A percentile compares a stretch with the other conserved stretches of the same genome.
Evolutionary conservation across 768 basidiomycete genomes (phyloP).

Genomic region (Cystobasidium tubakii): DNA sequence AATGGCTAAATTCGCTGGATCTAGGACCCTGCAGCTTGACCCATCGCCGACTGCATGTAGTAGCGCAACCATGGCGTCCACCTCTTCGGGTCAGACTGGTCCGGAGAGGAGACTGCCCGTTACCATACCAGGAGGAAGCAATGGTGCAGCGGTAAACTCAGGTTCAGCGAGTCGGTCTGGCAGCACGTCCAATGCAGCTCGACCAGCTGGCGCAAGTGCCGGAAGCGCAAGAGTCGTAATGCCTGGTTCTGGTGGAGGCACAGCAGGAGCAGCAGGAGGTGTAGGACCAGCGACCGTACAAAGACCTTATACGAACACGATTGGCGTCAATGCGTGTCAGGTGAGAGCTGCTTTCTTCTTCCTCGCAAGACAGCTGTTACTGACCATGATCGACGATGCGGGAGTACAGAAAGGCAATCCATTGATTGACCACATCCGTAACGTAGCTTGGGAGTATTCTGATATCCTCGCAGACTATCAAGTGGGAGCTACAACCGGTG

Average conservation of each 20-base stretch:
- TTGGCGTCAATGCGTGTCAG: slow-evolving; percentile 34
- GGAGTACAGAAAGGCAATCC: slow-evolving; percentile 61
- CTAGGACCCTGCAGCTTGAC: neutral
- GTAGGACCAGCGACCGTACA: neutral
- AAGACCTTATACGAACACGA: slow-evolving; percentile 23
- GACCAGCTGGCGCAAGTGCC: slow-evolving; percentile 7
- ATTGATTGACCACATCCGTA: slow-evolving; percentile 74
- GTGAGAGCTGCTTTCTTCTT: neutral
- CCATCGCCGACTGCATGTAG: neutral
- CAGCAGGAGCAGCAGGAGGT: neutral
- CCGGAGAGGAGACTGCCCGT: neutral
- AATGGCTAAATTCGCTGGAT: too few species aligned
- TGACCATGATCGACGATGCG: neutral
- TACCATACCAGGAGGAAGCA: slow-evolving; percentile 1
- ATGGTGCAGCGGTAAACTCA: neutral
- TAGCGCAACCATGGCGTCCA: neutral
- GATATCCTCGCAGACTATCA: slow-evolving; percentile 93
- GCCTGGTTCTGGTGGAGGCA: slow-evolving; percentile 1
- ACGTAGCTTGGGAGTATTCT: slow-evolving; percentile 87
- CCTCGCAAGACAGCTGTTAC: neutral
- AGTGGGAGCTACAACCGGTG: slow-evolving; percentile 86
- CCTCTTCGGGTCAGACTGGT: neutral
- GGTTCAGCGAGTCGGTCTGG: neutral
- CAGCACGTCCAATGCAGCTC: neutral
- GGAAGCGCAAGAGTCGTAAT: slow-evolving; percentile 33